Percentiles rank a stretch among this genome's conserved stretches.
phyloP scores from a whole-genome alignment of 345 rosid species.

The Camelina hispida region DNA sequence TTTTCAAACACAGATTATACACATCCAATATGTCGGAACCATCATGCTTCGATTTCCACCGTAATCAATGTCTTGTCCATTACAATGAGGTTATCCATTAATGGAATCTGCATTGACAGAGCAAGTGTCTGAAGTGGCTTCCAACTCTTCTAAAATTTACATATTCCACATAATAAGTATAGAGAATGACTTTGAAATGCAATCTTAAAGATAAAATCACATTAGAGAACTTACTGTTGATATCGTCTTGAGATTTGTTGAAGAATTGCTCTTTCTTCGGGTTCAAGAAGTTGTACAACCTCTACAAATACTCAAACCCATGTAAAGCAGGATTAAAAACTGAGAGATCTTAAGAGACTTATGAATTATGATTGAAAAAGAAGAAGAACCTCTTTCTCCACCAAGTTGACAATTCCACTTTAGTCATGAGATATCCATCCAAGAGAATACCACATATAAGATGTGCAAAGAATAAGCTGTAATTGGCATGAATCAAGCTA shows the following conservation, averaged over 20 bases:
- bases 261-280: conserved; percentile 74
- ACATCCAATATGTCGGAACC: too few species aligned
- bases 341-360: background rate
- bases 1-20: too few species aligned
- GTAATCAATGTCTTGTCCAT: too few species aligned
- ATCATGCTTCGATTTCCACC: too few species aligned
- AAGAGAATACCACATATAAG: conserved; percentile 17
- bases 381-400: conserved; percentile 71
- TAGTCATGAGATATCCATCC: conserved; percentile 57
- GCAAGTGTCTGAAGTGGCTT: too few species aligned
- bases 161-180: too few species aligned
- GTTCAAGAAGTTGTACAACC: conserved; percentile 71
- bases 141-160: too few species aligned
- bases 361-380: conserved; percentile 2
- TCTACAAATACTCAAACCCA: conserved; percentile 51
- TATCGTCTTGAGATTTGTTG: conserved; percentile 56
- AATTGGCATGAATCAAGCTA: conserved; percentile 25
- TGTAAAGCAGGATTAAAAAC: background rate
- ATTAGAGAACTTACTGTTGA: conserved; percentile 43
- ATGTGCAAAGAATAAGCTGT: conserved; percentile 7
- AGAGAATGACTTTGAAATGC: too few species aligned
- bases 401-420: conserved; percentile 73
- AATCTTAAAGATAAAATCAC: too few species aligned
- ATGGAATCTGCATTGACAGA: too few species aligned
- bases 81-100: too few species aligned